Base-by-base conservation (phyloP, 371 early-diverging fungal genomes). In the Synchytrium microbalum region DNA sequence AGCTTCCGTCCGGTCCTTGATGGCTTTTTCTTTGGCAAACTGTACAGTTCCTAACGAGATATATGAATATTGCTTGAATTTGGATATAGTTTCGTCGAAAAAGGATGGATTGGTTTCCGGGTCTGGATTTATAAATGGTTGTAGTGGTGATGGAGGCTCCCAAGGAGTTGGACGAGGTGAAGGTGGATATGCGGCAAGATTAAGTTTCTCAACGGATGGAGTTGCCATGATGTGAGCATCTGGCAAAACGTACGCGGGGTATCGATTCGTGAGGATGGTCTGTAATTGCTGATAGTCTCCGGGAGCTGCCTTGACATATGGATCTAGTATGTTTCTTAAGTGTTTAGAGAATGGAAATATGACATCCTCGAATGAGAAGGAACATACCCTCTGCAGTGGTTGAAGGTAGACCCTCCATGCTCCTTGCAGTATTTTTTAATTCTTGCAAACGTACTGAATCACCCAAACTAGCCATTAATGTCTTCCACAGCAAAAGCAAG, bases 401-500 rank as follows among this genome's bases (percentile, higher is more conserved):
- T 14, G 69, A 60, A 1, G 77, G 69, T 31, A 88, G 74, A 5
- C 79, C 76, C 64, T 83, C 60, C 32, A 75, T 63, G 28, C 62
- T 64, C 30, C 86, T 71, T 0, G 82, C 73, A 25, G 74, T 69
- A 16, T 67, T 66, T 63, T 84, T 87, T 31, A 87, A 67, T 3
- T 64, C 54, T 13, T 67, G 69, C 30, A 80, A 70, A n/a, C 72
- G 67, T 3, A 80, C 73, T 1, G 79, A 61, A 14, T 80, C 79
- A 10, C 90, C 90, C 24, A 89, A 66, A 2, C 83, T 86, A 3
- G 78, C 65, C 19, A 84, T 63, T 14, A 92, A 61, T 1, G 80
- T 78, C 72, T 89, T 89, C 85, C 86, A 86, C 1, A 88, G 64
- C 10, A 84, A 63, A 1, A 89, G 69, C 25, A 89, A 72, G 38